Conservation (phyloP, 495 filamentous ascomycete species). For the Patellaria atrata region DNA sequence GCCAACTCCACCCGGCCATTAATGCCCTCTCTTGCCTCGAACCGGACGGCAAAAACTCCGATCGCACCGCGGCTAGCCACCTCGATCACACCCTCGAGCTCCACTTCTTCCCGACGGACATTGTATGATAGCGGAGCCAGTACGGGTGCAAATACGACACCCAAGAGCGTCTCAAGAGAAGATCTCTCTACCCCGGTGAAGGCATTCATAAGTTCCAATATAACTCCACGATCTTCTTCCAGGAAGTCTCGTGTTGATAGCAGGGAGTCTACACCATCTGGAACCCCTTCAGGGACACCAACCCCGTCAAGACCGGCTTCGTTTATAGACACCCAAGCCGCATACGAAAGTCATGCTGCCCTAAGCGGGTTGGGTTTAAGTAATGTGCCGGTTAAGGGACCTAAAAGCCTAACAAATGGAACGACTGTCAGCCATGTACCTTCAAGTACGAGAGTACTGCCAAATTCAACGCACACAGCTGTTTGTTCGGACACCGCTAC, state of each 20-base stretch:
- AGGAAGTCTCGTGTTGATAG: constrained; percentile 26
- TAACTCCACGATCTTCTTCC: constrained; percentile 29
- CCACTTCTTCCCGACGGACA: constrained; percentile 8
- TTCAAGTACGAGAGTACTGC: no score
- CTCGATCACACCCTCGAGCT: constrained; percentile 12
- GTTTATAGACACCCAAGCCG: constrained; percentile 6
- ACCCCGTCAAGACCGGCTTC: constrained; percentile 8
- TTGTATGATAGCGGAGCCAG: constrained; percentile 15
- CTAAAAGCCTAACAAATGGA: no score
- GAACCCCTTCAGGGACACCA: constrained; percentile 18
- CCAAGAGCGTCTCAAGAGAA: constrained; percentile 12
- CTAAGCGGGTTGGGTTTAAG: no score
- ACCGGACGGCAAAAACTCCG: constrained; percentile 21
- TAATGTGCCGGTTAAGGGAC: no score
- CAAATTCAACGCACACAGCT: no score
- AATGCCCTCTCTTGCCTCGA: constrained; percentile 26
- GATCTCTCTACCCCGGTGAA: constrained; percentile 22
- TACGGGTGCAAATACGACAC: constrained; percentile 10
- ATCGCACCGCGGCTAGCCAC: constrained; percentile 26
- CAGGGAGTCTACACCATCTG: constrained; percentile 19
- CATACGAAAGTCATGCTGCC: no score
- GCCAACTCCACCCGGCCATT: constrained; percentile 18
- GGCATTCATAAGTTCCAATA: constrained; percentile 23
- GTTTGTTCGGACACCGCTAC: no score
- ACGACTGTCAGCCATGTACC: no score